Percentiles rank a stretch among this genome's conserved stretches.
Conservation (phyloP, 2,329 filamentous ascomycete genomes). For the Salinomyces thailandicus region DNA sequence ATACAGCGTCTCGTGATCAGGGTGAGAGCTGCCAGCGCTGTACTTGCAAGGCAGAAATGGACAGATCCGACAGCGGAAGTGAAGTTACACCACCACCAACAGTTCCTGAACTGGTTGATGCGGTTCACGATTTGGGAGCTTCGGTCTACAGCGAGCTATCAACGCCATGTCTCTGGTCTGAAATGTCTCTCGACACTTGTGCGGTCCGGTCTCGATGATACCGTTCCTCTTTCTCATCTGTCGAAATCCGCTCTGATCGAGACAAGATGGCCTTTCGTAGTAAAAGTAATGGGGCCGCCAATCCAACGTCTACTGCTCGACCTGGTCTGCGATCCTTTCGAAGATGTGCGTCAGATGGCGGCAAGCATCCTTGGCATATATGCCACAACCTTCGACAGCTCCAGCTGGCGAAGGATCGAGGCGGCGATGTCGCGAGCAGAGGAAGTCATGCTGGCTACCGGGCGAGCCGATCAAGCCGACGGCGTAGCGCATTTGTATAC, state of each 20-base stretch:
- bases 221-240: conserved; percentile 28
- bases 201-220: conserved; percentile 54
- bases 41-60: conserved; percentile 28
- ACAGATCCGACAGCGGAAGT: background rate
- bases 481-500: conserved; percentile 71
- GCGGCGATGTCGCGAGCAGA: background rate
- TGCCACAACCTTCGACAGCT: conserved; percentile 3
- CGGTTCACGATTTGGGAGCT: conserved; percentile 64
- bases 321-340: conserved; percentile 78
- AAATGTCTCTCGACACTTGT: conserved; percentile 60
- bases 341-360: conserved; percentile 63
- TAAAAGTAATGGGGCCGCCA: conserved; percentile 33
- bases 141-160: conserved; percentile 73
- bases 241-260: conserved; percentile 41
- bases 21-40: conserved; percentile 55
- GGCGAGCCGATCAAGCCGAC: conserved; percentile 84
- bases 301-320: conserved; percentile 60
- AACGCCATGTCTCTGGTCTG: conserved; percentile 72
- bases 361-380: conserved; percentile 32
- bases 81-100: conserved; percentile 5
- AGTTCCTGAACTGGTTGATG: conserved; percentile 66
- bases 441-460: conserved; percentile 51
- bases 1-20: conserved; percentile 68
- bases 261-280: conserved; percentile 39
- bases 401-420: background rate